These are phyloP conservation scores for Vachellia collinsii DNA, from an alignment of 306 rosid genomes.

Conservation along the genomic window DNA sequence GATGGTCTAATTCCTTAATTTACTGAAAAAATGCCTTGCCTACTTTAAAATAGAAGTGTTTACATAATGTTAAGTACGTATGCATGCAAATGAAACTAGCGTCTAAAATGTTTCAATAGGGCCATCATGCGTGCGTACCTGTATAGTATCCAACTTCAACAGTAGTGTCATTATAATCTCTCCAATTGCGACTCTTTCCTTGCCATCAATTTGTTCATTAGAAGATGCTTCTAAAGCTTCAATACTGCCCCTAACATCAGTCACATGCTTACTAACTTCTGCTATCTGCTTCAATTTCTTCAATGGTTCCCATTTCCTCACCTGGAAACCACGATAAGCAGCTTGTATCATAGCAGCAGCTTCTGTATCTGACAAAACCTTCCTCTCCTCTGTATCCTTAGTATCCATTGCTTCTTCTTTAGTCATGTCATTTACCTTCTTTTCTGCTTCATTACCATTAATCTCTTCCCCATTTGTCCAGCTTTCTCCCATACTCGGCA, in stretches of 20 bases:
- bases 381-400: neutral
- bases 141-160: constrained; percentile 71
- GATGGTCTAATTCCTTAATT: too few relatives aligned
- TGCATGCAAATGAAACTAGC: too few relatives aligned
- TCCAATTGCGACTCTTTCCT: constrained; percentile 54
- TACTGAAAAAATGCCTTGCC: too few relatives aligned
- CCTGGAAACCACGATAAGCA: constrained; percentile 63
- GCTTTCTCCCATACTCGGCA: constrained; percentile 9
- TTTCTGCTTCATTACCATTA: constrained; percentile 24
- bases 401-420: constrained; percentile 27
- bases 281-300: constrained; percentile 73
- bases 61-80: too few relatives aligned
- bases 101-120: too few relatives aligned
- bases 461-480: neutral
- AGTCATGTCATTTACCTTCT: neutral
- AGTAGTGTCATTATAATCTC: constrained; percentile 81
- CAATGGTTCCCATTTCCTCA: constrained; percentile 70
- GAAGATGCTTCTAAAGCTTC: constrained; percentile 47
- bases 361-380: constrained; percentile 47
- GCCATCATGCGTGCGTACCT: constrained; percentile 50
- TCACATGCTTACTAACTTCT: constrained; percentile 53
- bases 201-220: constrained; percentile 47
- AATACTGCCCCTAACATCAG: constrained; percentile 45
- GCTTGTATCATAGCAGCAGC: constrained; percentile 79
- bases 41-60: too few relatives aligned